Conservation (phyloP, 192 early-diverging fungal genomes). For the Gryganskiella cystojenkinii region DNA sequence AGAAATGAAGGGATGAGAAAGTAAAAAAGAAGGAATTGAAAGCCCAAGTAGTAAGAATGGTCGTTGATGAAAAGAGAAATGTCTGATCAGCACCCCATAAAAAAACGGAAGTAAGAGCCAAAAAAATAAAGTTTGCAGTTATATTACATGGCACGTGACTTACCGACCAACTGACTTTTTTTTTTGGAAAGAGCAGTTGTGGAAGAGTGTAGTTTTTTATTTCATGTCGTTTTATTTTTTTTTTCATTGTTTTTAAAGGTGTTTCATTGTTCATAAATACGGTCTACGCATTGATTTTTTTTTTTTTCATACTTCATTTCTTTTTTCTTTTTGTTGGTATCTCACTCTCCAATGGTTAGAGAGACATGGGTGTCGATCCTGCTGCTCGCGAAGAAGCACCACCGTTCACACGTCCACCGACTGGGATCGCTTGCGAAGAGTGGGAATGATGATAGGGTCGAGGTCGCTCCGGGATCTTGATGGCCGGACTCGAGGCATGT, state of each 20-base stretch:
- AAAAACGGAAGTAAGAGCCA: too few species aligned
- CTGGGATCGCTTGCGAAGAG: conserved; percentile 35
- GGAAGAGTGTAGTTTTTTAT: too few species aligned
- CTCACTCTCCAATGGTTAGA: conserved; percentile 8
- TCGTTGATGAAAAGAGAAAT: too few species aligned
- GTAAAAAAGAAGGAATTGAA: not conserved
- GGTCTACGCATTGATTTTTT: not conserved
- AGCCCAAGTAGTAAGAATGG: too few species aligned
- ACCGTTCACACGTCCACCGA: not conserved
- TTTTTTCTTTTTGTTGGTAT: not conserved
- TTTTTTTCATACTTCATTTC: not conserved
- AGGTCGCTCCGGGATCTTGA: conserved; percentile 47
- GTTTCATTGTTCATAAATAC: too few species aligned
- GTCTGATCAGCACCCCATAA: too few species aligned
- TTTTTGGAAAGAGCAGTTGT: too few species aligned
- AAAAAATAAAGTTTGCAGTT: too few species aligned
- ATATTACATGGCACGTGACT: too few species aligned
- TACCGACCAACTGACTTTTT: too few species aligned
- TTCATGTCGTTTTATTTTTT: too few species aligned
- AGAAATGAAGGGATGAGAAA: not conserved
- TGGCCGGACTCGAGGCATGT: conserved; percentile 7
- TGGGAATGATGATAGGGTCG: conserved; percentile 48
- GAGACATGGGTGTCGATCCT: conserved; percentile 49
- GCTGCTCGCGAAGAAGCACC: conserved; percentile 12
- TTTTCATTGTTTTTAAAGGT: too few species aligned